Percentiles rank a stretch among this genome's conserved stretches.
Conservation (phyloP, 1,139 yeast genomes). For the Saccharomyces hybrid region DNA sequence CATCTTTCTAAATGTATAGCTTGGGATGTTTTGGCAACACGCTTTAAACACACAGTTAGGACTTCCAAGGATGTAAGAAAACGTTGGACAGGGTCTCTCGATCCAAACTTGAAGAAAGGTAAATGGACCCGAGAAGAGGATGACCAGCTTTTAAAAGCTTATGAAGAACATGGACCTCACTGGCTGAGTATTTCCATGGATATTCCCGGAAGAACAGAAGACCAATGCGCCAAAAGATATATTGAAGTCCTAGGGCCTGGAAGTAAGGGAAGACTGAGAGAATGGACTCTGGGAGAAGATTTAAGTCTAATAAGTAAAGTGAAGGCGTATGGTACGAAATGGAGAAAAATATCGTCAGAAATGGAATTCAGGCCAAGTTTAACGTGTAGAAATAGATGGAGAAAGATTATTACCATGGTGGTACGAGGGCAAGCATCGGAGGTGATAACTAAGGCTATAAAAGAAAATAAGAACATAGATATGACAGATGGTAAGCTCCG, state of each 20-base stretch:
- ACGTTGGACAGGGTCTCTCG: conserved; percentile 73
- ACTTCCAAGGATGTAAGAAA: conserved; percentile 66
- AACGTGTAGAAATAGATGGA: conserved; percentile 88
- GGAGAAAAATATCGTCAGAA: conserved; percentile 72
- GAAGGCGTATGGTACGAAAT: conserved; percentile 72
- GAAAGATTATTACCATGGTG: conserved; percentile 72
- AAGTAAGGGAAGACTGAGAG: conserved; percentile 63
- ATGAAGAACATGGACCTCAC: conserved; percentile 60
- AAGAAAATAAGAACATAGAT: conserved; percentile 29
- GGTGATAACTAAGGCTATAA: conserved; percentile 27
- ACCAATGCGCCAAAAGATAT: conserved; percentile 89
- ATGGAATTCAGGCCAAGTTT: conserved; percentile 78
- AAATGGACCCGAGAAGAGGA: conserved; percentile 89
- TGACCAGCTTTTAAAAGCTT: conserved; percentile 53
- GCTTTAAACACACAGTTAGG: conserved; percentile 36
- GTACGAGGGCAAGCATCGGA: conserved; percentile 44
- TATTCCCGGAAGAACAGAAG: conserved; percentile 83
- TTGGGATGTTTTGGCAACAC: conserved; percentile 63
- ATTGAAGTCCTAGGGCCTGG: conserved; percentile 81
- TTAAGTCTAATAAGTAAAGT: conserved; percentile 57
- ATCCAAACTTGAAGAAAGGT: conserved; percentile 76
- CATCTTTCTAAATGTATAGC: conserved; percentile 26
- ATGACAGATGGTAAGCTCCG: conserved; percentile 11
- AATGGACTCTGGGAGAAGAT: conserved; percentile 80
- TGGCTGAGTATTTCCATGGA: conserved; percentile 80